These are phyloP conservation scores for Rehmannia glutinosa DNA, from an alignment of 257 asterid genomes.

Conservation along the genomic window DNA sequence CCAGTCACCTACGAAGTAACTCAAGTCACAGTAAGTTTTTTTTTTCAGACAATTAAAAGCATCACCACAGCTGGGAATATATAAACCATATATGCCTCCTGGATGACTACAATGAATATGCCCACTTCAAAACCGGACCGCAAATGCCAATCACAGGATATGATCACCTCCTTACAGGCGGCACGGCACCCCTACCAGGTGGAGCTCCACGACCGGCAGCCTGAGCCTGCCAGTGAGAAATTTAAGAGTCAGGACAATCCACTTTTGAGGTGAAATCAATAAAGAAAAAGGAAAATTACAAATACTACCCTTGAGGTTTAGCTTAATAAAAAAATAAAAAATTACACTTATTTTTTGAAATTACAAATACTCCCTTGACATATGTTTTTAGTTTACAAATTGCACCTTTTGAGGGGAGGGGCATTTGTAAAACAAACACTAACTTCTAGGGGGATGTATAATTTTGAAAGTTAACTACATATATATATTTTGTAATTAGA, in stretches of 20 bases:
- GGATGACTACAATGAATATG: constrained; percentile 3
- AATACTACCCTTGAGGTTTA: too few relatives aligned
- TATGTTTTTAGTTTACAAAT: too few relatives aligned
- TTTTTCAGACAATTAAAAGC: not conserved
- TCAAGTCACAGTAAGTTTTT: not conserved
- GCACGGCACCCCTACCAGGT: constrained; percentile 82
- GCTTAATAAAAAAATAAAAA: too few relatives aligned
- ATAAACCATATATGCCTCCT: not conserved
- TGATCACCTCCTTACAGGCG: constrained; percentile 81
- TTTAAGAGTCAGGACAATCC: too few relatives aligned
- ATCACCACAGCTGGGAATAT: not conserved
- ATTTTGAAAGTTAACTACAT: too few relatives aligned
- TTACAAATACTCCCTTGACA: too few relatives aligned
- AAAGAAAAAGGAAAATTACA: not conserved
- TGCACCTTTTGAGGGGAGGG: too few relatives aligned
- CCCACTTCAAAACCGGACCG: not conserved
- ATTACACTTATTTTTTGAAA: too few relatives aligned
- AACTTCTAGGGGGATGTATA: too few relatives aligned
- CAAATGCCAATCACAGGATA: not conserved
- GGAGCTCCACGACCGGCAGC: constrained; percentile 88
- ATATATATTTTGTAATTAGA: too few relatives aligned
- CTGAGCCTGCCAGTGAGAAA: constrained; percentile 60
- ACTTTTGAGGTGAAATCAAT: too few relatives aligned
- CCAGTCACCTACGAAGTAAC: not conserved
- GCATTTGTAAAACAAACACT: too few relatives aligned